Evolutionary conservation across 2,329 filamentous ascomycete genomes (phyloP).

Genomic region (Penicillium sp.): DNA sequence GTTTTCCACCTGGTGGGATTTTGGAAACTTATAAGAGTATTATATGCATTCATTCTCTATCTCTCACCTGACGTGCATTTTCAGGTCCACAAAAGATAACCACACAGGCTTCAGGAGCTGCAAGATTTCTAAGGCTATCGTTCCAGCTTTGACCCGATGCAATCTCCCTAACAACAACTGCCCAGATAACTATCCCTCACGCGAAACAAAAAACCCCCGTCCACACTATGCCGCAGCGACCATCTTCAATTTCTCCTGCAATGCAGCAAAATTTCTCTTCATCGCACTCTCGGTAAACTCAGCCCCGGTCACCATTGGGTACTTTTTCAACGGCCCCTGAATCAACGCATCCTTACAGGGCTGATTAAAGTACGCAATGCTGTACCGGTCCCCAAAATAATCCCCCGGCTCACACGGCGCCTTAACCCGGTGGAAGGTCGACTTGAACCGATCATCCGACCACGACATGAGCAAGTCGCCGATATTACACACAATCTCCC

Average conservation of each 20-base stretch:
- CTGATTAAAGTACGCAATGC: slow-evolving; percentile 69
- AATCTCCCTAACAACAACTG: slow-evolving; percentile 10
- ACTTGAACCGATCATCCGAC: slow-evolving; percentile 69
- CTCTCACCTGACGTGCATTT: slow-evolving; percentile 15
- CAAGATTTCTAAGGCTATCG: not conserved
- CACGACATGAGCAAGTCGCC: slow-evolving; percentile 68
- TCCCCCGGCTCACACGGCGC: slow-evolving; percentile 57
- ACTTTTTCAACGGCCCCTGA: slow-evolving; percentile 64
- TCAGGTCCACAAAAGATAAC: slow-evolving; percentile 11
- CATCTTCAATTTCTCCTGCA: slow-evolving; percentile 52
- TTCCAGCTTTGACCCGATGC: slow-evolving; percentile 2
- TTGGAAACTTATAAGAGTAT: slow-evolving; percentile 37
- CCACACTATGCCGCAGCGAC: slow-evolving; percentile 18
- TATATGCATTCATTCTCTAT: slow-evolving; percentile 27
- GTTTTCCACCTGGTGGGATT: slow-evolving; percentile 40
- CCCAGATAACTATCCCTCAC: slow-evolving; percentile 17
- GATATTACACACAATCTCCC: slow-evolving; percentile 65
- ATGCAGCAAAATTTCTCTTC: slow-evolving; percentile 57
- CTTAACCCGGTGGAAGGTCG: slow-evolving; percentile 66
- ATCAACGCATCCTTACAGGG: slow-evolving; percentile 60
- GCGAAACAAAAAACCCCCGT: slow-evolving; percentile 9
- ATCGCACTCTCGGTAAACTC: slow-evolving; percentile 63
- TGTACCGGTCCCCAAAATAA: slow-evolving; percentile 63
- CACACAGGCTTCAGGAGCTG: slow-evolving; percentile 1
- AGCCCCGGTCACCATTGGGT: slow-evolving; percentile 61